These are phyloP conservation scores for Phycomyces nitens DNA, from an alignment of 192 early-diverging fungal genomes.

Conservation along the genomic window DNA sequence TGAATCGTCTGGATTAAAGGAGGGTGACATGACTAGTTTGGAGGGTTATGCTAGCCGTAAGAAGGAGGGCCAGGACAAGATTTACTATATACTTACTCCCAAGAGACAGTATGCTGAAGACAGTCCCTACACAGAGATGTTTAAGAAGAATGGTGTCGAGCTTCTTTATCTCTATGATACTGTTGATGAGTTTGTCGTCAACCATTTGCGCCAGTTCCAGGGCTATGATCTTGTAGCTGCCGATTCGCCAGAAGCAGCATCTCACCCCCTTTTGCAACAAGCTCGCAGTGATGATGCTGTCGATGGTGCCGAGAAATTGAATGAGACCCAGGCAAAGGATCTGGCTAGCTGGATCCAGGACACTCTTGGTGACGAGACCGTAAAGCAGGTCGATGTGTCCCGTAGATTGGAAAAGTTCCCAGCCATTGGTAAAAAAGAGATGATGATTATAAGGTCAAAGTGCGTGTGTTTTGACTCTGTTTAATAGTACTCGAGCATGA, in stretches of 20 bases:
- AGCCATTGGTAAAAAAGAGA: slow-evolving; percentile 48
- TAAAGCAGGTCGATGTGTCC: slow-evolving; percentile 69
- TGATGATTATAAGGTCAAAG: too few species aligned
- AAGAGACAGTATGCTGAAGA: slow-evolving; percentile 57
- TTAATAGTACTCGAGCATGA: slow-evolving; percentile 64
- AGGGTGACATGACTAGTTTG: slow-evolving; percentile 52
- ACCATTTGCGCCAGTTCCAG: slow-evolving; percentile 58
- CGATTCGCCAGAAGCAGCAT: slow-evolving; percentile 40
- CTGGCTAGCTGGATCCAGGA: slow-evolving; percentile 60
- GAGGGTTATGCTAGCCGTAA: slow-evolving; percentile 70
- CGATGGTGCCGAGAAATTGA: slow-evolving; percentile 19
- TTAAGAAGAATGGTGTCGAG: slow-evolving; percentile 70
- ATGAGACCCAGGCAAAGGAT: slow-evolving; percentile 43
- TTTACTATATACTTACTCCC: slow-evolving; percentile 63
- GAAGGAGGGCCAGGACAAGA: slow-evolving; percentile 68
- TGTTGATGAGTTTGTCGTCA: slow-evolving; percentile 57
- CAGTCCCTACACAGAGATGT: slow-evolving; percentile 72
- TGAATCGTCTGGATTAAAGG: slow-evolving; percentile 40
- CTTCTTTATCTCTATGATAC: slow-evolving; percentile 63
- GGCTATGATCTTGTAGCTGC: slow-evolving; percentile 54
- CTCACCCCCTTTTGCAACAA: slow-evolving; percentile 32
- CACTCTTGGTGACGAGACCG: slow-evolving; percentile 54
- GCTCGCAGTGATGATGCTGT: slow-evolving; percentile 1
- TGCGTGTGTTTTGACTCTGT: too few species aligned
- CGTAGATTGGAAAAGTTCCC: slow-evolving; percentile 69